Conservation (phyloP, 1,284 basidiomycete genomes). For the Cryptococcus hybrid region DNA sequence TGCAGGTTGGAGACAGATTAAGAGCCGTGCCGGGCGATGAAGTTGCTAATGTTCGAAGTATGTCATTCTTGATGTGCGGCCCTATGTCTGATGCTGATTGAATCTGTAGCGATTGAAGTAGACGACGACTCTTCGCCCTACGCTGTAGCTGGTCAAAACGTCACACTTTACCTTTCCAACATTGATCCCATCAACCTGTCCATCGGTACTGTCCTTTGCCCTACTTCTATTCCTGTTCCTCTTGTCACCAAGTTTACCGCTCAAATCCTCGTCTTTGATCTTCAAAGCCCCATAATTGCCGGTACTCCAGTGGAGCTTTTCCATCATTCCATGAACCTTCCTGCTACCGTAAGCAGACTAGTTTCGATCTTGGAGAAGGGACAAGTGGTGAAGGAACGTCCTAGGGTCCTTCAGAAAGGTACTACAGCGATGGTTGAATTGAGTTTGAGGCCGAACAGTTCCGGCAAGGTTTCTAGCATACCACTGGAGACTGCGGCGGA, state of each 20-base stretch:
- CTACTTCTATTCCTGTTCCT: conserved; percentile 65
- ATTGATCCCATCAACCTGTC: conserved; percentile 84
- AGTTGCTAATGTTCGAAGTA: conserved; percentile 76
- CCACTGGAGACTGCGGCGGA: conserved; percentile 79
- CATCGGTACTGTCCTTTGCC: conserved; percentile 87
- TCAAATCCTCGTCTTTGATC: conserved; percentile 91
- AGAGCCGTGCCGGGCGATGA: conserved; percentile 91
- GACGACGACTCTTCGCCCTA: conserved; percentile 78
- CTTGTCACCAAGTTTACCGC: conserved; percentile 76
- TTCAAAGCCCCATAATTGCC: conserved; percentile 81
- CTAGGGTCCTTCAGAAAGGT: conserved; percentile 80
- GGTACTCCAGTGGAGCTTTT: conserved; percentile 90
- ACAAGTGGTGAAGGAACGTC: conserved; percentile 69
- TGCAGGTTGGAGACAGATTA: conserved; percentile 88
- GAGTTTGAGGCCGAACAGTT: conserved; percentile 59
- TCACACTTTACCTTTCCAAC: conserved; percentile 75
- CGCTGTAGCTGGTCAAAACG: conserved; percentile 88
- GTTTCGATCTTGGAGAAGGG: conserved; percentile 79
- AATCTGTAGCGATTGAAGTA: conserved; percentile 70
- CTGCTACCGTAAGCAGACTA: conserved; percentile 80
- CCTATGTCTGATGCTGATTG: background rate
- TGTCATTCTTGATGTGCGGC: conserved; percentile 17
- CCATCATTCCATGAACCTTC: conserved; percentile 89
- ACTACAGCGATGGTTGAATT: conserved; percentile 83
- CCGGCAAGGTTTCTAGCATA: conserved; percentile 59